These are phyloP conservation scores for Chrysanthemum seticuspe DNA, from an alignment of 129 eudicot genomes.

Conservation along the genomic window DNA sequence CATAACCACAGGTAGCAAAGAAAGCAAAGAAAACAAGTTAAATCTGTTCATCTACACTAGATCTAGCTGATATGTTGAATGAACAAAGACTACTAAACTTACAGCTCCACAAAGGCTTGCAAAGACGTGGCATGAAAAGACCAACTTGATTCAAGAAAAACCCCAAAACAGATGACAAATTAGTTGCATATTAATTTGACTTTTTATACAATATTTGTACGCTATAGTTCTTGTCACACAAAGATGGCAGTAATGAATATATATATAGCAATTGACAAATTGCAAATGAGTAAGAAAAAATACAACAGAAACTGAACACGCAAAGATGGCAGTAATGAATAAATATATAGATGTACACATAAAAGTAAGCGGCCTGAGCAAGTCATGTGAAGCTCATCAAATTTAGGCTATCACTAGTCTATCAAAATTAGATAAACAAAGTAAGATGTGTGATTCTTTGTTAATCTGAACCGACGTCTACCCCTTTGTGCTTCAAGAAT, in stretches of 20 bases:
- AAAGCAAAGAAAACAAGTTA: too few species aligned
- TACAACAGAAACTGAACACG: neutral
- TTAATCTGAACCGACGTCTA: constrained; percentile 39
- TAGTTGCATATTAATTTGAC: neutral
- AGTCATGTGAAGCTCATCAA: neutral
- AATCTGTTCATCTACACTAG: too few species aligned
- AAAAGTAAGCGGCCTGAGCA: neutral
- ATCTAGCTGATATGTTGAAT: too few species aligned
- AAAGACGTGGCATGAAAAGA: neutral
- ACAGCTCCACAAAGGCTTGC: neutral
- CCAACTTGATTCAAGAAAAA: neutral
- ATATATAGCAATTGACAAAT: neutral
- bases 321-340: too few species aligned
- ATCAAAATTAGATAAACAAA: constrained; percentile 3
- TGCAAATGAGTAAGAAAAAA: neutral
- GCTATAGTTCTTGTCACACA: neutral
- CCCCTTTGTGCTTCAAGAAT: constrained; percentile 44
- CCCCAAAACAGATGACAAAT: neutral
- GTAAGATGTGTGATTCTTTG: neutral
- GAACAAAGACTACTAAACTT: neutral
- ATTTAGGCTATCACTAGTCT: neutral
- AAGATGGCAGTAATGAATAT: too few species aligned
- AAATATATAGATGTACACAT: neutral
- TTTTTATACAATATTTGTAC: neutral
- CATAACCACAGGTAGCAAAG: too few species aligned